Evolutionary conservation across 2,329 filamentous ascomycete genomes (phyloP).

Genomic region (Neocucurbitaria cava): DNA sequence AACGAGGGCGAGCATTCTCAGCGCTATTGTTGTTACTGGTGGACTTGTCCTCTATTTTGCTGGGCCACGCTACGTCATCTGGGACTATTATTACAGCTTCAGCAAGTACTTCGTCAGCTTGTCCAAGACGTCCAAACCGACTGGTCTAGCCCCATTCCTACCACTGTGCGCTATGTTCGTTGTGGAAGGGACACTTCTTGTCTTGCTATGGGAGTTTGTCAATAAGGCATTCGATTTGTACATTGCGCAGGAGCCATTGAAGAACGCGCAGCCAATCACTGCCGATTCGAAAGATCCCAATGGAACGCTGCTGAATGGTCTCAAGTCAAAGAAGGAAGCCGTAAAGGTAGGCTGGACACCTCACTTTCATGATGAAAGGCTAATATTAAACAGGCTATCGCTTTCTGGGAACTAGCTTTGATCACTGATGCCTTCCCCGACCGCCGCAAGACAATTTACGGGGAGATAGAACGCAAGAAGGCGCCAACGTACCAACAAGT

Average conservation of each 20-base stretch:
- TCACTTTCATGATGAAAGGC: not conserved
- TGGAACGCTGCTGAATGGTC: conserved; percentile 81
- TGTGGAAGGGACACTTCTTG: conserved; percentile 69
- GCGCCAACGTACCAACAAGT: conserved; percentile 85
- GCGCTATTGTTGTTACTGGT: conserved; percentile 57
- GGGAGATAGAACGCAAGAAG: conserved; percentile 82
- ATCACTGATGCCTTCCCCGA: conserved; percentile 77
- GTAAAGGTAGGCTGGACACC: conserved; percentile 65
- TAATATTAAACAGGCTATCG: conserved; percentile 67
- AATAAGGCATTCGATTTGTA: conserved; percentile 83
- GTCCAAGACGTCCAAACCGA: conserved; percentile 66
- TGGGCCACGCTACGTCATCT: conserved; percentile 38
- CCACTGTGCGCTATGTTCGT: conserved; percentile 59
- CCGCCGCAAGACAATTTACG: conserved; percentile 82
- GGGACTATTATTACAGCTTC: conserved; percentile 68
- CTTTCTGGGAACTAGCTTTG: conserved; percentile 87
- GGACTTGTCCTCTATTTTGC: conserved; percentile 36
- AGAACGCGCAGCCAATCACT: conserved; percentile 83
- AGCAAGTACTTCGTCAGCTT: conserved; percentile 78
- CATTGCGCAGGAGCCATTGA: conserved; percentile 80
- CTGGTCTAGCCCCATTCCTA: conserved; percentile 66
- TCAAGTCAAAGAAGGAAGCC: conserved; percentile 82
- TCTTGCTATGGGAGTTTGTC: conserved; percentile 76
- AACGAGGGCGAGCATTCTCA: conserved; percentile 29
- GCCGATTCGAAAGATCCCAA: conserved; percentile 89